Percentiles rank a stretch among this genome's conserved stretches.
phyloP scores from a whole-genome alignment of 2,329 filamentous ascomycete species.

The Phaeosphaeriaceae sp. region DNA sequence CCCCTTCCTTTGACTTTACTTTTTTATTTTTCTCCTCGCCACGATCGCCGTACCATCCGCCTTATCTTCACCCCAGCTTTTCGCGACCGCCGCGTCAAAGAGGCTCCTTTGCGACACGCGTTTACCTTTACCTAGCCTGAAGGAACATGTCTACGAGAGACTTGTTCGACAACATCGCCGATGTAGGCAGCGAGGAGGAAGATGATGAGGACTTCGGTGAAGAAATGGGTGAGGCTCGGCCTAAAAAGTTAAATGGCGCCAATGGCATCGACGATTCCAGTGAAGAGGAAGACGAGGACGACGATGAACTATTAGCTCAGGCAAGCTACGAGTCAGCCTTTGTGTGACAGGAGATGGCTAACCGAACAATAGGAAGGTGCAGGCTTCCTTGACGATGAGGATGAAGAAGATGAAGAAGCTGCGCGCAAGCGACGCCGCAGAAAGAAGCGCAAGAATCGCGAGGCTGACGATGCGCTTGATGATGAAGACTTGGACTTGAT shows the following conservation, averaged over 20 bases:
- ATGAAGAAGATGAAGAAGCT: constrained; percentile 73
- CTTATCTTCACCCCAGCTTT: constrained; percentile 13
- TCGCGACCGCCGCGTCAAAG: constrained; percentile 13
- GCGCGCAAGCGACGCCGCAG: constrained; percentile 65
- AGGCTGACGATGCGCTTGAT: constrained; percentile 84
- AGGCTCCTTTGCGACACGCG: constrained; percentile 21
- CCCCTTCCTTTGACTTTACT: background rate
- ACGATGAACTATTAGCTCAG: constrained; percentile 43
- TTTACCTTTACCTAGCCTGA: constrained; percentile 33
- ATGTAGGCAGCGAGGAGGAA: constrained; percentile 70
- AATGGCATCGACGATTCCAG: constrained; percentile 47
- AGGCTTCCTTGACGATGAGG: constrained; percentile 95
- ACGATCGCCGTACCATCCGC: constrained; percentile 22
- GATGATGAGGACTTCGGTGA: constrained; percentile 49
- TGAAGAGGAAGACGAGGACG: constrained; percentile 50
- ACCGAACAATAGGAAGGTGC: constrained; percentile 72
- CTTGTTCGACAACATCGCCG: constrained; percentile 83
- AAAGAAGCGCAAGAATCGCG: constrained; percentile 76
- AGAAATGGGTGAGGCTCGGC: constrained; percentile 28
- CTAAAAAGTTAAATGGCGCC: constrained; percentile 36
- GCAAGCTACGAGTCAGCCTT: constrained; percentile 23
- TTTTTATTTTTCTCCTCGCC: constrained; percentile 15
- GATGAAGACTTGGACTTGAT: constrained; percentile 97
- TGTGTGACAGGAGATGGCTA: constrained; percentile 11
- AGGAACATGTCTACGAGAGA: constrained; percentile 54